phyloP scores from a whole-genome alignment of 345 rosid genomes.

The Euphorbia pulcherrima region DNA sequence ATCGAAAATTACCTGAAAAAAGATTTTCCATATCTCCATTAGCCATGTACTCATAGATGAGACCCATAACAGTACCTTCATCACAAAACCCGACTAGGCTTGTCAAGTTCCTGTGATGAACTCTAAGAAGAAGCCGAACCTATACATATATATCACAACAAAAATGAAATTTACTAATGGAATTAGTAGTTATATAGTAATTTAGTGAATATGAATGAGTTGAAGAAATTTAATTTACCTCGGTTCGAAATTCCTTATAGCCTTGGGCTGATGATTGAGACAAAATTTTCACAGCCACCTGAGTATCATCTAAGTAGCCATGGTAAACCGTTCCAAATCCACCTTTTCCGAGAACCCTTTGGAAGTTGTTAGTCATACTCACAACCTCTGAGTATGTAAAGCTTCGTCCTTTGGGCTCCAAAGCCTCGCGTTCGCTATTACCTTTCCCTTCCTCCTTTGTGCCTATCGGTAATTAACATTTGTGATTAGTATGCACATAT shows the following conservation, averaged over 20 bases:
- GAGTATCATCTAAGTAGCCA: constrained; percentile 50
- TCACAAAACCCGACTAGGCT: constrained; percentile 10
- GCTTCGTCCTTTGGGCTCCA: constrained; percentile 23
- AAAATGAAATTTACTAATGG: not conserved
- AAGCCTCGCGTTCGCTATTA: not conserved
- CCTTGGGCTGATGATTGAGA: constrained; percentile 59
- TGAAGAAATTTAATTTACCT: constrained; percentile 27
- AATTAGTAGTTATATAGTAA: not conserved
- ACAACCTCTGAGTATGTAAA: constrained; percentile 34
- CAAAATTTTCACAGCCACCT: constrained; percentile 55
- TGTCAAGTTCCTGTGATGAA: constrained; percentile 18
- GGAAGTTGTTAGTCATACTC: constrained; percentile 38
- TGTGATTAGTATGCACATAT: not conserved
- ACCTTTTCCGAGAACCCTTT: constrained; percentile 47
- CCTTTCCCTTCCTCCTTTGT: not conserved
- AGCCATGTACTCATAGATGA: constrained; percentile 18
- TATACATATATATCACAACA: not conserved
- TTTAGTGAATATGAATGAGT: not conserved
- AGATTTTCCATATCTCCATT: constrained; percentile 14
- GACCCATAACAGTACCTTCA: constrained; percentile 1
- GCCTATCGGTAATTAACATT: not conserved
- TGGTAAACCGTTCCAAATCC: constrained; percentile 51
- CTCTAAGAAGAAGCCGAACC: constrained; percentile 12
- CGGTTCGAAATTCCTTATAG: constrained; percentile 51
- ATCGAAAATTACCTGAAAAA: not conserved